Evolutionary conservation across 2,329 filamentous ascomycete genomes (phyloP), one percentile per base, ranked within the genome.

Genomic region (Ophiocordyceps camponoti-rufipedis): DNA sequence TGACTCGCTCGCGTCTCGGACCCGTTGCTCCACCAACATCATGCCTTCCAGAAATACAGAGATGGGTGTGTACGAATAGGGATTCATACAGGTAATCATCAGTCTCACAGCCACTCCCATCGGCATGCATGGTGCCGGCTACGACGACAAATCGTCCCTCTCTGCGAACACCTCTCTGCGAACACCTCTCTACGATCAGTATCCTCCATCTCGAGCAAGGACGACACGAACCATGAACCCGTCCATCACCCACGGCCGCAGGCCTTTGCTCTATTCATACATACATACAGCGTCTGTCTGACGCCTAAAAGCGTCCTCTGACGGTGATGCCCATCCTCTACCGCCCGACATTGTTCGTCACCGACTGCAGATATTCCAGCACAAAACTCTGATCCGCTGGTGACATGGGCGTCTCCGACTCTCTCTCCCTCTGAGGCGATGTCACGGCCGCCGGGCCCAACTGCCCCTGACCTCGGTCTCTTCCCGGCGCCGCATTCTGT

Each of bases 321-420:
- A 9, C n/a, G 18, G 12, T 13, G 32, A 11, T 42, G 23, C 46
- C 58, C 48, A 64, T 38, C 60, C 58, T 19, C 57, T 56, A n/a
- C 5, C 35, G n/a, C 13, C 35, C 35, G 35, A 58, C 57, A 41
- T 55, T 64, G 33, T 64, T 63, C 11, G 69, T 68, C 3, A 69
- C 66, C 28, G 67, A 68, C 50, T 85, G 75, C 54, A 93, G 63
- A 56, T 86, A 91, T 10, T 75, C 80, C 44, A 91, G 67, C 56
- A 93, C 63, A 54, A 91, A 91, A 14, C 71, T 79, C 56, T 83
- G 80, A 52, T 91, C 80, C 0, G 76, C 80, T 0, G 82, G 74
- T 4, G 80, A 82, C 41, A 78, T 76, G 12, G 73, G 66, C 31
- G 69, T 68, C 54, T 72, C 66, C 49, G 68, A 73, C 16, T 66